A percentile compares a stretch with the other conserved stretches of the same genome.
Conservation (phyloP, 225 moss, liverwort and hornwort genomes). For the Bryum argenteum region DNA sequence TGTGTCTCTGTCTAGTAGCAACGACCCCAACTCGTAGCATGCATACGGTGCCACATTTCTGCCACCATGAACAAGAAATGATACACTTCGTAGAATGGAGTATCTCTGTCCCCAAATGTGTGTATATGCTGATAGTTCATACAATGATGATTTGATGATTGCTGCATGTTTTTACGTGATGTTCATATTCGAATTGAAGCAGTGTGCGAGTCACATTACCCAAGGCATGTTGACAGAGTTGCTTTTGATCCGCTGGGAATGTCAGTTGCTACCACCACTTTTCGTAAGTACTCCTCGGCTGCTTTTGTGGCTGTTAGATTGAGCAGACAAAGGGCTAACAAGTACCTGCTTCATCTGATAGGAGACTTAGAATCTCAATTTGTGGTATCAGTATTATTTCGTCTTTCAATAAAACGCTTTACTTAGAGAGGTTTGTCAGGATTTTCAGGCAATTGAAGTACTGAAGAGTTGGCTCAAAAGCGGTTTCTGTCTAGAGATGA, state of each 20-base stretch:
- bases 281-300: constrained; percentile 78
- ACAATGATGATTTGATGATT: too few relatives aligned
- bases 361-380: too few relatives aligned
- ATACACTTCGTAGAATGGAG: too few relatives aligned
- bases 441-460: too few relatives aligned
- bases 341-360: constrained; percentile 52
- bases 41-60: constrained; percentile 80
- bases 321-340: constrained; percentile 78
- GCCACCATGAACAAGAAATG: constrained; percentile 9
- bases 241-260: constrained; percentile 52
- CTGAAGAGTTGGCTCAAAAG: too few relatives aligned
- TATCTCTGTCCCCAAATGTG: too few relatives aligned
- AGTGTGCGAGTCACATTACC: constrained; percentile 20
- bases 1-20: constrained; percentile 68
- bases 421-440: too few relatives aligned
- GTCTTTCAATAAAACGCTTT: too few relatives aligned
- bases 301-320: constrained; percentile 68
- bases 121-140: too few relatives aligned
- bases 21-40: constrained; percentile 86
- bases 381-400: too few relatives aligned
- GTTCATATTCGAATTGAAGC: not conserved
- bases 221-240: constrained; percentile 34
- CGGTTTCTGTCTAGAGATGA: too few relatives aligned
- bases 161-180: too few relatives aligned
- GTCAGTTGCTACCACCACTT: constrained; percentile 64